Evolutionary conservation across 176 grass and related monocot genomes (phyloP).

Genomic region (Musa itinerans): DNA sequence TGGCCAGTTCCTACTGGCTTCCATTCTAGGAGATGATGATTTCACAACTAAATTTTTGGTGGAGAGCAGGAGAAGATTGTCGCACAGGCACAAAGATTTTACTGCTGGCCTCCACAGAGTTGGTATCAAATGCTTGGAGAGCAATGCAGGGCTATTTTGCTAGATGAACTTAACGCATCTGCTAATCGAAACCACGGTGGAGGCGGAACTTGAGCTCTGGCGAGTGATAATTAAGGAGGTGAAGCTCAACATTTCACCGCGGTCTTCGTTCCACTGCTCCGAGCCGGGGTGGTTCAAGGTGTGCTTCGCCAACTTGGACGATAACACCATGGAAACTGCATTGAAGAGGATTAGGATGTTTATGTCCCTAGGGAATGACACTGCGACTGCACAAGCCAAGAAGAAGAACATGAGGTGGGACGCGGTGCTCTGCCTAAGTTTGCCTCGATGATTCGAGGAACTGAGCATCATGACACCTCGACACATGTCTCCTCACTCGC

Average conservation of each 20-base stretch:
- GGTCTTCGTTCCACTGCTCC: slow-evolving; percentile 60
- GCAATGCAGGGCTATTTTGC: too few relatives aligned
- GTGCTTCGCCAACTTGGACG: slow-evolving; percentile 83
- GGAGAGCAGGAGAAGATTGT: slow-evolving; percentile 35
- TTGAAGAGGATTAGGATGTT: slow-evolving; percentile 46
- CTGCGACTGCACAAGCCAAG: slow-evolving; percentile 14
- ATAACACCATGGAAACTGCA: slow-evolving; percentile 49
- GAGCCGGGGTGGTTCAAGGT: slow-evolving; percentile 90
- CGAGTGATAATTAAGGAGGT: slow-evolving; percentile 38
- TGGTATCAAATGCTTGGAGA: slow-evolving; percentile 38
- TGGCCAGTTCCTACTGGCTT: slow-evolving; percentile 56
- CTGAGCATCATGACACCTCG: not conserved
- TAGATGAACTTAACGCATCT: not conserved
- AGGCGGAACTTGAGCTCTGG: slow-evolving; percentile 71
- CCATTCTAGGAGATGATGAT: slow-evolving; percentile 51
- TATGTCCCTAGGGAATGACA: slow-evolving; percentile 15
- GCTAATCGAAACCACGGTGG: slow-evolving; percentile 43
- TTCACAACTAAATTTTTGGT: slow-evolving; percentile 40
- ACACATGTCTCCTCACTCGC: slow-evolving; percentile 42
- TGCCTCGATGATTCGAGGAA: slow-evolving; percentile 22
- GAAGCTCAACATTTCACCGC: slow-evolving; percentile 75
- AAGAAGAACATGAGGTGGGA: slow-evolving; percentile 24
- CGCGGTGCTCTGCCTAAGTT: slow-evolving; percentile 30
- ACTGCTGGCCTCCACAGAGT: slow-evolving; percentile 29
- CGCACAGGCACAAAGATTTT: slow-evolving; percentile 38